Percentiles rank a stretch among this genome's conserved stretches.
Conservation (phyloP, 495 filamentous ascomycete genomes). For the Hypoxylon crocopeplum region DNA sequence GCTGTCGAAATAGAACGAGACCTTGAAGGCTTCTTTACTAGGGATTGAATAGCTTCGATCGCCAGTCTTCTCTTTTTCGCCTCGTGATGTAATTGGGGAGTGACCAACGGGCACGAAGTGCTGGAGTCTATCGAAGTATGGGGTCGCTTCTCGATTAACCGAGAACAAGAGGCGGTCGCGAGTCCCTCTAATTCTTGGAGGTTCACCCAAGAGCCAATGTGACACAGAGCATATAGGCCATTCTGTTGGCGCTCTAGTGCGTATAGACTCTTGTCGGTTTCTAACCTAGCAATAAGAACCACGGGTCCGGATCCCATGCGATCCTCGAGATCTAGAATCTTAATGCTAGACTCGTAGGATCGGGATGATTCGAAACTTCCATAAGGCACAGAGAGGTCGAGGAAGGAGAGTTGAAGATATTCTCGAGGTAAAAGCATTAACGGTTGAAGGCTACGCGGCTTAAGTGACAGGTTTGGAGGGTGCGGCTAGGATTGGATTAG, state of each 20-base stretch:
- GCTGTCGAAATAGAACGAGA: conserved; percentile 37
- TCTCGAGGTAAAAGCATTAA: conserved; percentile 68
- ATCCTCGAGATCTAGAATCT: conserved; percentile 65
- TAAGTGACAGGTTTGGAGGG: conserved; percentile 61
- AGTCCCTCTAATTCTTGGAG: conserved; percentile 52
- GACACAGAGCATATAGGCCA: conserved; percentile 74
- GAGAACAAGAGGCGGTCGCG: conserved; percentile 48
- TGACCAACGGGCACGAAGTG: conserved; percentile 38
- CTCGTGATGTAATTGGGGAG: conserved; percentile 48
- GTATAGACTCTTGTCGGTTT: conserved; percentile 65
- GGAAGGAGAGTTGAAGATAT: conserved; percentile 63
- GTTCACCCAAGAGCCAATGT: conserved; percentile 70
- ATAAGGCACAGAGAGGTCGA: conserved; percentile 62
- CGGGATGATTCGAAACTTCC: conserved; percentile 59
- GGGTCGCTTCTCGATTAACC: conserved; percentile 27
- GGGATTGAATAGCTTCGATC: conserved; percentile 60
- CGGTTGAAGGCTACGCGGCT: conserved; percentile 65
- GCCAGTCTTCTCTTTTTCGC: conserved; percentile 57
- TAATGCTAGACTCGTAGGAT: conserved; percentile 66
- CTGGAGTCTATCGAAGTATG: conserved; percentile 7
- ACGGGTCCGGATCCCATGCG: conserved; percentile 56
- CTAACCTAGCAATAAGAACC: conserved; percentile 71
- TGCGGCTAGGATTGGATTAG: conserved; percentile 58
- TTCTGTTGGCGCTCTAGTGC: conserved; percentile 73
- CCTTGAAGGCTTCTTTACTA: conserved; percentile 48